Evolutionary conservation across 352 stramenopile genomes (phyloP), one percentile per base, ranked within the genome.

Genomic region (Phytopythium boreale): DNA sequence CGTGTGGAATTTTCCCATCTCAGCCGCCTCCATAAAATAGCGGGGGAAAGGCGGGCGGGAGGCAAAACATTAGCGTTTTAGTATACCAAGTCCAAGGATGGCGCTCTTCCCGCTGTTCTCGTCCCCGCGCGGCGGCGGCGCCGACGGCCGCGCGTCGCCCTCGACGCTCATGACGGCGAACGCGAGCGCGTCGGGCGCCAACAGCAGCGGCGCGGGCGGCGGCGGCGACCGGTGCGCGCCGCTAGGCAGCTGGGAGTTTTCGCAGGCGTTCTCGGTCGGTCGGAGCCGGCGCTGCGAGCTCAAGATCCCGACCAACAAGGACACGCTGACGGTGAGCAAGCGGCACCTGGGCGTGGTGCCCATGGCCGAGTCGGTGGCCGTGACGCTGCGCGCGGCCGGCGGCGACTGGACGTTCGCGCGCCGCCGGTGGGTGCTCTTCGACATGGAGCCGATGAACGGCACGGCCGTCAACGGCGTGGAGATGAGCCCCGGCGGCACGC

Each of bases 251-350:
- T 83, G 76, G 76, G 67, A 77, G 44, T 93, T 93, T 62, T 63
- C 60, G 15, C 56, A 62, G 27, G 71, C 80, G 36, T 93, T 93
- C 64, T 89, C 79, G 31, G 77, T 93, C 39, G 85, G 85, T 1
- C 80, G 85, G 36, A 92, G 82, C 66, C 80, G 85, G 29, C 70
- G 74, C 17, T 90, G 85, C 46, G 85, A 92, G 47, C 67, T 92
- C 56, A 77, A 81, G 57, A 91, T 92, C 57, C 64, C 75, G 12
- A 93, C 83, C 24, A 88, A 71, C 19, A 77, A 87, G 36, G 80
- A 87, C 59, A 93, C 85, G 56, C 80, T 82, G 29, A 92, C 85
- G 6, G 79, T 93, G 43, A 93, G 85, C 67, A 92, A 92, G 68
- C 71, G 72, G 22, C 85, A 93, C 59, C 76, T 79, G 39, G 76